A percentile compares a stretch with the other conserved stretches of the same genome.
Evolutionary conservation across 768 basidiomycete species (phyloP).

Genomic region (Mycena amicta): DNA sequence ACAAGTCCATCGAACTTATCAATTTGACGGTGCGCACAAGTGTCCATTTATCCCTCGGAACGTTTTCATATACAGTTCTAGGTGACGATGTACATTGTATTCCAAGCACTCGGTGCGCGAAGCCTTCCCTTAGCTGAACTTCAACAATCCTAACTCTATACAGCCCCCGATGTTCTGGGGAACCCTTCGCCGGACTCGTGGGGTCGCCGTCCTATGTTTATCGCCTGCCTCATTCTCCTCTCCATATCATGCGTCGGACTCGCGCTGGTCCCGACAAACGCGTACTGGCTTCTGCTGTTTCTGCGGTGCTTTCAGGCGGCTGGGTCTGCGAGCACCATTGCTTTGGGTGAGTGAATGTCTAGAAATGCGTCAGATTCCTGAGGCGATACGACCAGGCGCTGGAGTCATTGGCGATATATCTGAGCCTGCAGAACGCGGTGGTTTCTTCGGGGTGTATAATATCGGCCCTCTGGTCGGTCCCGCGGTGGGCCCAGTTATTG

Average conservation of each 20-base stretch:
- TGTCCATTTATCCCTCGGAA: too few species aligned
- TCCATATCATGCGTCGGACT: constrained; percentile 68
- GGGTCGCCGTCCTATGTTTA: constrained; percentile 65
- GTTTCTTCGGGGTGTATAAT: constrained; percentile 69
- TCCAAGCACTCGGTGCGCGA: constrained; percentile 59
- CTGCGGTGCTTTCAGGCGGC: constrained; percentile 78
- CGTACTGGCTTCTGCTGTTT: constrained; percentile 79
- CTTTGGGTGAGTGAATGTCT: constrained; percentile 50
- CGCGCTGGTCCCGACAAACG: constrained; percentile 50
- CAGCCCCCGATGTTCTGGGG: constrained; percentile 74
- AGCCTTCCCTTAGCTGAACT: constrained; percentile 19
- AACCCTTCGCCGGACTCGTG: constrained; percentile 64
- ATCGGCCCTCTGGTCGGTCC: constrained; percentile 74
- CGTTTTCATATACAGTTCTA: too few species aligned
- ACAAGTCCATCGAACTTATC: constrained; percentile 69
- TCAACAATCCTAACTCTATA: constrained; percentile 1
- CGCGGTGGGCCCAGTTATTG: constrained; percentile 59
- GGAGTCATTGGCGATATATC: constrained; percentile 83
- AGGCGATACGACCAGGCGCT: too few species aligned
- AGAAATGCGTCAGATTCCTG: too few species aligned
- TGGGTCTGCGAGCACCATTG: constrained; percentile 79
- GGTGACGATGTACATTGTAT: constrained; percentile 72
- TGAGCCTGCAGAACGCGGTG: constrained; percentile 69
- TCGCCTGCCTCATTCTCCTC: constrained; percentile 65
- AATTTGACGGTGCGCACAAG: constrained; percentile 70